phyloP scores from a whole-genome alignment of 1,139 yeast species.

The Saccharomyces hybrid region DNA sequence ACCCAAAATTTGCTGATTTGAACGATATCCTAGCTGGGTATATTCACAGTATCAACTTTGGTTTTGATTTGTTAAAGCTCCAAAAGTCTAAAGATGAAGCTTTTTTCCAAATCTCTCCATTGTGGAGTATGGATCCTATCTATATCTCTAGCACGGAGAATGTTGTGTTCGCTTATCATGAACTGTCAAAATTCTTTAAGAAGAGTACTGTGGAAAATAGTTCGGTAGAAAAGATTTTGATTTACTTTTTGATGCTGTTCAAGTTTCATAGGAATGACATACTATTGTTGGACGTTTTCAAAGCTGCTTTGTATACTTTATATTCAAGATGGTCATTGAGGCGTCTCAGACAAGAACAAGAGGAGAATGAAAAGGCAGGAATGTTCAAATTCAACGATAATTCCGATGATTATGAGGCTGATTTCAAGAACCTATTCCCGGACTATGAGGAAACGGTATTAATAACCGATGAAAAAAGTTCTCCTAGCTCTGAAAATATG shows the following conservation, averaged over 20 bases:
- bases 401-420: no score
- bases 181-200: slow-evolving; percentile 37
- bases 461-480: no score
- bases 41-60: slow-evolving; percentile 61
- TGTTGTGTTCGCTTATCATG: slow-evolving; percentile 30
- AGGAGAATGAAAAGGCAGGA: no score
- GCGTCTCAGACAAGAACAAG: no score
- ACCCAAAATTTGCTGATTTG: slow-evolving; percentile 59
- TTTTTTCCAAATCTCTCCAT: slow-evolving; percentile 27
- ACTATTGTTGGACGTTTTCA: no score
- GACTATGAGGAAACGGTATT: no score
- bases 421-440: no score
- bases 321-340: no score
- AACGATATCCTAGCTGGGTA: slow-evolving; percentile 70
- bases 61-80: slow-evolving; percentile 48
- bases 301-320: no score
- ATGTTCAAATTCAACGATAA: no score
- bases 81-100: slow-evolving; percentile 17
- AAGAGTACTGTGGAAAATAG: slow-evolving; percentile 39
- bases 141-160: slow-evolving; percentile 26
- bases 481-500: slow-evolving; percentile 21
- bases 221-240: slow-evolving; percentile 42
- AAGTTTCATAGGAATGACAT: slow-evolving; percentile 18
- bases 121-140: slow-evolving; percentile 45
- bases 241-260: slow-evolving; percentile 37